Evolutionary conservation across 192 early-diverging fungal genomes (phyloP).

Genomic region (Backusella tarrabulga): DNA sequence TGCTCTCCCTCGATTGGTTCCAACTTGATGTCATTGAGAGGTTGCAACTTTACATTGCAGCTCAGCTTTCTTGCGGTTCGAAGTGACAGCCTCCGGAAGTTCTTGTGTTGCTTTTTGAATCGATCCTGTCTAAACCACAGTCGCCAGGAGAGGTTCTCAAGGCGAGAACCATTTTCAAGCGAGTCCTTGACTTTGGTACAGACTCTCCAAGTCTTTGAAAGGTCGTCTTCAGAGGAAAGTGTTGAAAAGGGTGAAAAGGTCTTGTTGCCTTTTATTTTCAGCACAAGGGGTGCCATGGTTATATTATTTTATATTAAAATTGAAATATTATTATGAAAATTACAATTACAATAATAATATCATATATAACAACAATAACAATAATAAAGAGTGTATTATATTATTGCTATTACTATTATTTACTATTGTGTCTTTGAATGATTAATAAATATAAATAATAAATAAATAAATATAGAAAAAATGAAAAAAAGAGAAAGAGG

Average conservation of each 20-base stretch:
- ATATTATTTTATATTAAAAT: not conserved
- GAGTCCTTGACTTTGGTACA: conserved; percentile 86
- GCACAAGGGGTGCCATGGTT: conserved; percentile 63
- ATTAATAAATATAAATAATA: no score
- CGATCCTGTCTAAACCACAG: conserved; percentile 64
- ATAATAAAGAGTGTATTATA: no score
- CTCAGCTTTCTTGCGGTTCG: conserved; percentile 3
- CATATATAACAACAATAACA: not conserved
- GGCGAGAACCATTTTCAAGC: conserved; percentile 77
- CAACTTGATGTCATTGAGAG: not conserved
- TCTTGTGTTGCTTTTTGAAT: not conserved
- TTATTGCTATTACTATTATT: no score
- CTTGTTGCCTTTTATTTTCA: conserved; percentile 75
- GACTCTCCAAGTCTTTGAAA: conserved; percentile 76
- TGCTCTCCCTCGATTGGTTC: not conserved
- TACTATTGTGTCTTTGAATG: no score
- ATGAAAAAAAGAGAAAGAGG: not conserved
- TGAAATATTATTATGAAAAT: not conserved
- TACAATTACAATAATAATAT: not conserved
- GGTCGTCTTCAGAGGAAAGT: conserved; percentile 72
- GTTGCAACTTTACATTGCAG: not conserved
- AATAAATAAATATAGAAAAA: no score
- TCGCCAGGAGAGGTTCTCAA: conserved; percentile 88
- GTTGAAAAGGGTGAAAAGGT: conserved; percentile 72
- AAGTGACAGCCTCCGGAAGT: not conserved